Conservation (phyloP, 2,329 filamentous ascomycete genomes). For the Colletotrichum higginsianum region DNA sequence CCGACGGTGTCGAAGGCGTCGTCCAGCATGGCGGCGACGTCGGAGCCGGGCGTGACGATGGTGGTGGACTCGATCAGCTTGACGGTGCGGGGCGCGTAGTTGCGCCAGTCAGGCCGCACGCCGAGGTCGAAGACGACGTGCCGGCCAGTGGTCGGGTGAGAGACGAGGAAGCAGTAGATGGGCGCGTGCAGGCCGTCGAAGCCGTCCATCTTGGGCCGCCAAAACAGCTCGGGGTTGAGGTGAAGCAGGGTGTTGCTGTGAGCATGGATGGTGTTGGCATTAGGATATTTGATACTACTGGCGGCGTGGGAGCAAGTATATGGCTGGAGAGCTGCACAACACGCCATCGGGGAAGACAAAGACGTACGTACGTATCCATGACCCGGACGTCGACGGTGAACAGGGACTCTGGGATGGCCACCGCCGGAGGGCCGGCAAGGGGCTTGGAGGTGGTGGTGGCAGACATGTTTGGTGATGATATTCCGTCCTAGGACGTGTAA, state of each 20-base stretch:
- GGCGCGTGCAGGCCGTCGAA: background rate
- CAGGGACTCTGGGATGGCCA: background rate
- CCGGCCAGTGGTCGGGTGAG: background rate
- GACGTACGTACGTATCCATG: background rate
- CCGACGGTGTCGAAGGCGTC: background rate
- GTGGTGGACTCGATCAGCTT: background rate
- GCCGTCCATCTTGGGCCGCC: background rate
- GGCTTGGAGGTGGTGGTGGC: no score
- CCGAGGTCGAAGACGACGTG: background rate
- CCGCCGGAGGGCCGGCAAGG: no score
- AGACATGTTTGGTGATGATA: no score
- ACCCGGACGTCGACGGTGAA: background rate
- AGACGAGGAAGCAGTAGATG: background rate
- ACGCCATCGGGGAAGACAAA: no score
- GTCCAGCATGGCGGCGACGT: background rate
- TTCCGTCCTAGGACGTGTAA: no score
- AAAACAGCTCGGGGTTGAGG: background rate
- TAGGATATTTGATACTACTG: background rate
- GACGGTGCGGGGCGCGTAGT: background rate
- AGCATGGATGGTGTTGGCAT: background rate
- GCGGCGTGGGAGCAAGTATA: no score
- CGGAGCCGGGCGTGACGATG: background rate
- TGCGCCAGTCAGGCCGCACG: background rate
- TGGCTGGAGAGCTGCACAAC: no score
- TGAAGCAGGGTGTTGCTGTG: background rate